These are phyloP conservation scores for Pisolithus marmoratus DNA, from an alignment of 768 basidiomycete genomes.

Conservation along the genomic window DNA sequence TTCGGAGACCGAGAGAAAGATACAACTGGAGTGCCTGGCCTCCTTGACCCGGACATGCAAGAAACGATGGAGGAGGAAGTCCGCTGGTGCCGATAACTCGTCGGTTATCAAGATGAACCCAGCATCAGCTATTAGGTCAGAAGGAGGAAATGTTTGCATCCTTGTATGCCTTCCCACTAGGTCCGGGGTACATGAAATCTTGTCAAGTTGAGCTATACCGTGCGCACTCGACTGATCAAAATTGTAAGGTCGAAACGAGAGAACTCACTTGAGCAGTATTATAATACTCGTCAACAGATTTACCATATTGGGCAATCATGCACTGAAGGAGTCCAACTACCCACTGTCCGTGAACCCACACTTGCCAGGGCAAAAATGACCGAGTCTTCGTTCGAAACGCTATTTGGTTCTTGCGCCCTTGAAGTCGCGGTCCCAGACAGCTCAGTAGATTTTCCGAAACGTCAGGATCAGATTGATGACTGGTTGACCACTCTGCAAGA, in stretches of 20 bases:
- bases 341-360: neutral
- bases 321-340: too few relatives aligned
- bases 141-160: slow-evolving; percentile 47
- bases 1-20: slow-evolving; percentile 57
- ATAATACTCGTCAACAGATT: too few relatives aligned
- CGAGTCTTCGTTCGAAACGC: slow-evolving; percentile 50
- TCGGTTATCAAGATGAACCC: slow-evolving; percentile 64
- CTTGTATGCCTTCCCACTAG: neutral
- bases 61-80: slow-evolving; percentile 61
- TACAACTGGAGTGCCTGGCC: slow-evolving; percentile 28
- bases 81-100: slow-evolving; percentile 62
- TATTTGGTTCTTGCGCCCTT: slow-evolving; percentile 55
- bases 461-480: slow-evolving; percentile 34
- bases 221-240: too few relatives aligned
- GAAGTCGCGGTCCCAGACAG: slow-evolving; percentile 62
- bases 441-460: slow-evolving; percentile 54
- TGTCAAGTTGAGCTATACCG: too few relatives aligned
- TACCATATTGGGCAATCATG: neutral
- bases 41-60: slow-evolving; percentile 50
- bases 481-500: slow-evolving; percentile 50
- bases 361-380: slow-evolving; percentile 13
- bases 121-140: slow-evolving; percentile 43
- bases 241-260: too few relatives aligned
- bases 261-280: too few relatives aligned
- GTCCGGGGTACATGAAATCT: neutral